Evolutionary conservation across 768 basidiomycete species (phyloP).

Genomic region (Termitomyces heimii): DNA sequence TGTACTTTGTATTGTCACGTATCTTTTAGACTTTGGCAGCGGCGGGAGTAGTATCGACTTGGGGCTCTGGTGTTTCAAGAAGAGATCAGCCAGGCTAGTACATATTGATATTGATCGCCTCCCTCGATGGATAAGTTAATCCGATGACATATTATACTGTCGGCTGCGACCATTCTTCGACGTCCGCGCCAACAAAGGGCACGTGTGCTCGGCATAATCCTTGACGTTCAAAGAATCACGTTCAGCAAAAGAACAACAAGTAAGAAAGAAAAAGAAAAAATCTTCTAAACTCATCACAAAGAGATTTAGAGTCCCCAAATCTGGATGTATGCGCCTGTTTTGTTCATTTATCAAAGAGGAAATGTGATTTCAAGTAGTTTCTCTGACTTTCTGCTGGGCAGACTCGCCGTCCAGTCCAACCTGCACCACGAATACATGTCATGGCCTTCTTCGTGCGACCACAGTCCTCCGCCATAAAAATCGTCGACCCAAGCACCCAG

Average conservation of each 20-base stretch:
- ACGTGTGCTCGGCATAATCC: too few species aligned
- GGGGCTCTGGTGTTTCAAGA: too few species aligned
- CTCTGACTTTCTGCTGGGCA: conserved; percentile 15
- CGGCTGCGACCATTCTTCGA: too few species aligned
- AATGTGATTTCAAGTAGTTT: conserved; percentile 1
- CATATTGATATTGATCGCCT: too few species aligned
- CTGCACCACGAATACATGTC: conserved; percentile 1
- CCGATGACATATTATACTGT: too few species aligned
- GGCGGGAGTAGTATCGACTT: not conserved
- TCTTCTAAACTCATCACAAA: too few species aligned
- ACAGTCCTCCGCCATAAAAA: conserved; percentile 62
- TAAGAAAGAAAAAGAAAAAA: too few species aligned
- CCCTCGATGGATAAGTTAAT: not conserved
- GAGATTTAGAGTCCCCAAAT: not conserved
- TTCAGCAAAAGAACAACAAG: too few species aligned
- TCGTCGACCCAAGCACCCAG: conserved; percentile 54
- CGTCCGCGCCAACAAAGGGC: not conserved
- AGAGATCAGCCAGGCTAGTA: not conserved
- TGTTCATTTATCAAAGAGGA: conserved; percentile 6
- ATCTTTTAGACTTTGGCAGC: not conserved
- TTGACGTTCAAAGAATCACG: too few species aligned
- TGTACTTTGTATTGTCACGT: not conserved
- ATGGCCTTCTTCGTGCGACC: conserved; percentile 74
- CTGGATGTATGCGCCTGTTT: conserved; percentile 5
- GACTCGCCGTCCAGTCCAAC: conserved; percentile 13